Conservation (phyloP, 495 filamentous ascomycete genomes). For the Hypoxylon fragiforme region DNA sequence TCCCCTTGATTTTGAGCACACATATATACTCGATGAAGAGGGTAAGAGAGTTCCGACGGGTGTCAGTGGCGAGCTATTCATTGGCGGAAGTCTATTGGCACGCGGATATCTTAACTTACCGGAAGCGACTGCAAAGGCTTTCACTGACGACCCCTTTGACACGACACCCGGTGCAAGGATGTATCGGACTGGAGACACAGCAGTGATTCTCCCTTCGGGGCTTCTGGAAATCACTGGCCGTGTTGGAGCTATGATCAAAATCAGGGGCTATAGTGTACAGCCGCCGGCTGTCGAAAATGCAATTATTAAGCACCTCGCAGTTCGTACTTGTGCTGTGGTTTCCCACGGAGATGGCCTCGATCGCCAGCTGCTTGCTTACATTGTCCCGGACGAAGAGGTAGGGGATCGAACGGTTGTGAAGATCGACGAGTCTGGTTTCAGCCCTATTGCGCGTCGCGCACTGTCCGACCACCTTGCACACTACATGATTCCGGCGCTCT, state of each 20-base stretch:
- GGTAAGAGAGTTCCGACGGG: conserved; percentile 51
- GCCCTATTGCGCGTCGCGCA: conserved; percentile 57
- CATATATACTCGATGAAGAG: conserved; percentile 63
- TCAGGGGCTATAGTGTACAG: conserved; percentile 68
- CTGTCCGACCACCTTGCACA: conserved; percentile 63
- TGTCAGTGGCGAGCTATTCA: conserved; percentile 63
- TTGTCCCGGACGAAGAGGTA: conserved; percentile 60
- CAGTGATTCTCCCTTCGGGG: conserved; percentile 63
- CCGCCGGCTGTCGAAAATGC: conserved; percentile 67
- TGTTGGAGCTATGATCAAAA: conserved; percentile 68
- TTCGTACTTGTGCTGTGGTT: conserved; percentile 61
- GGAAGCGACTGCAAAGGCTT: conserved; percentile 67
- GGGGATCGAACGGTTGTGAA: conserved; percentile 56
- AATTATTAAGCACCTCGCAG: conserved; percentile 61
- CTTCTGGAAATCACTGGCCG: conserved; percentile 72
- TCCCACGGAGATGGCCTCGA: conserved; percentile 68
- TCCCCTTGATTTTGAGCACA: conserved; percentile 59
- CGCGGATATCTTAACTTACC: conserved; percentile 73
- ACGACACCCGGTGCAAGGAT: conserved; percentile 51
- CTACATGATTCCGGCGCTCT: conserved; percentile 72
- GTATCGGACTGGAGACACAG: conserved; percentile 74
- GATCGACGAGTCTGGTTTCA: conserved; percentile 63
- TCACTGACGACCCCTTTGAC: conserved; percentile 55
- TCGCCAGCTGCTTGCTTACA: conserved; percentile 66
- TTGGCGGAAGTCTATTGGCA: conserved; percentile 70